Evolutionary conservation across 1,284 basidiomycete species (phyloP), one percentile per base, ranked within the genome.

Genomic region (Chalciporus sp.): DNA sequence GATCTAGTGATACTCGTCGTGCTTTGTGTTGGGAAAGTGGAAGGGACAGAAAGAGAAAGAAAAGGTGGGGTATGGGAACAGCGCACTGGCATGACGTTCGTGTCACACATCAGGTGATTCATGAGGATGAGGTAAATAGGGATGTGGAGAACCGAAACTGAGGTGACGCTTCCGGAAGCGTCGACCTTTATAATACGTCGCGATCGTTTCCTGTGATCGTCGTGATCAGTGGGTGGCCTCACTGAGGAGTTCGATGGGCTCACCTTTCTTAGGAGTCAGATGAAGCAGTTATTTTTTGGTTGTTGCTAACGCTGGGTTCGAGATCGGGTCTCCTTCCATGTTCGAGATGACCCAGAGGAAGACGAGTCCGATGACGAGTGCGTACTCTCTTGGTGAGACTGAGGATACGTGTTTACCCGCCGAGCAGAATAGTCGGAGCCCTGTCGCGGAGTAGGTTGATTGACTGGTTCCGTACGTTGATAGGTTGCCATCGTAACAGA

Each of bases 271-370:
- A 12, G 14, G 31, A 44, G 44, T 17, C 33, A 33, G 51, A 46
- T 39, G 35, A 42, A n/a, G 14, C 27, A 29, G 16, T 51, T 42
- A 29, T 35, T 54, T 51, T 40, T 35, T 20, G 42, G 42, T 67
- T 55, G 45, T 27, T 35, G 12, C 41, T 59, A 37, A 49, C 35
- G 37, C 39, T 53, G n/a, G 33, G 55, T n/a, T 51, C 55, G 41
- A 12, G 53, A 54, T 48, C 51, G 54, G 9, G 49, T 20, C 19
- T 46, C 46, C 16, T 52, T 54, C 57, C 64, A 61, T 23, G 60
- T 61, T 26, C 47, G 66, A 28, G 66, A 61, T 31, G 59, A 69
- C 16, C 56, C 57, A 5, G 60, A 62, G 1, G 64, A 59, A 1
- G 55, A 47, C 9, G 59, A 58, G 20, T 37, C 53, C 3, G 55